Evolutionary conservation across 768 basidiomycete species (phyloP).

Genomic region (Brasilioporus rufonigricans): DNA sequence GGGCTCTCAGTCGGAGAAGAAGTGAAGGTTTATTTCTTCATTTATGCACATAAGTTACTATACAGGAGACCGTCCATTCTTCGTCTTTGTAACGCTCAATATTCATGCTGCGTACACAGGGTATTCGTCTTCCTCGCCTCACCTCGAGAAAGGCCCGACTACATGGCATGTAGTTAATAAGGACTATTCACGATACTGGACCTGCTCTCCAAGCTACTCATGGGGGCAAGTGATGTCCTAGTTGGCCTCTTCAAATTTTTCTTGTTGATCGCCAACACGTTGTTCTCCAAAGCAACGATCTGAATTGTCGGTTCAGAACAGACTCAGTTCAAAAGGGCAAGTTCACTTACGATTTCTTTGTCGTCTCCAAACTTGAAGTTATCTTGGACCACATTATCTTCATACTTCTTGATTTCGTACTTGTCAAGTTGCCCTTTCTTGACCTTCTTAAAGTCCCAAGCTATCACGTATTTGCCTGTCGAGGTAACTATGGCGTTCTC

Average conservation of each 20-base stretch:
- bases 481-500: slow-evolving; percentile 97
- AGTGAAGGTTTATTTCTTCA: slow-evolving; percentile 22
- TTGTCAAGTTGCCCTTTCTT: slow-evolving; percentile 89
- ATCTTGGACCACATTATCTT: slow-evolving; percentile 93
- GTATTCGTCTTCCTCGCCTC: slow-evolving; percentile 15
- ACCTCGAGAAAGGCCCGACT: neutral
- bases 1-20: slow-evolving; percentile 6
- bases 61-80: neutral
- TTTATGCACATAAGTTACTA: slow-evolving; percentile 15
- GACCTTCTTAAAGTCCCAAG: slow-evolving; percentile 96
- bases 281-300: slow-evolving; percentile 94
- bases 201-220: slow-evolving; percentile 40
- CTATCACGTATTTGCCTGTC: slow-evolving; percentile 87
- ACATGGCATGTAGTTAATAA: slow-evolving; percentile 36
- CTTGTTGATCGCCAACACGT: slow-evolving; percentile 94
- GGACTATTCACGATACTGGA: slow-evolving; percentile 72
- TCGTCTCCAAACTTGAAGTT: slow-evolving; percentile 98
- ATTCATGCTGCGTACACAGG: neutral
- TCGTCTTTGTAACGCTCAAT: neutral
- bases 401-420: slow-evolving; percentile 97
- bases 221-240: slow-evolving; percentile 62
- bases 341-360: slow-evolving; percentile 78
- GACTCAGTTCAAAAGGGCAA: neutral
- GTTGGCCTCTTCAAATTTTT: slow-evolving; percentile 84
- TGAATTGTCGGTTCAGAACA: slow-evolving; percentile 31